These are phyloP conservation scores for Lathyrus aphaca DNA, from an alignment of 306 rosid species.

Conservation along the genomic window DNA sequence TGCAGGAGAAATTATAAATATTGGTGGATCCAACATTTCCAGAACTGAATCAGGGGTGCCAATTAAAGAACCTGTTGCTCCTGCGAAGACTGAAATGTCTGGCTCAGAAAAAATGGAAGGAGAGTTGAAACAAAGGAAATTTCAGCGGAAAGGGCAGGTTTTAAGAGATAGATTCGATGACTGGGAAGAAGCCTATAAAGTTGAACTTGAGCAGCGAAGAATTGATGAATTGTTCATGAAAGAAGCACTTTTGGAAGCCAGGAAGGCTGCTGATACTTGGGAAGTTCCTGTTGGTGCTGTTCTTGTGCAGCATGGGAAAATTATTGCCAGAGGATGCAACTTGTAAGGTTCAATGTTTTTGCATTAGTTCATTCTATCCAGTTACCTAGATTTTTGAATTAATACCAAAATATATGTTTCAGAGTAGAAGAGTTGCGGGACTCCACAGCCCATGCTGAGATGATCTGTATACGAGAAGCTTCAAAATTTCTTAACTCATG, in stretches of 20 bases:
- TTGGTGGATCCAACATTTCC: constrained; percentile 40
- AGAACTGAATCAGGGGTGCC: constrained; percentile 49
- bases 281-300: constrained; percentile 99
- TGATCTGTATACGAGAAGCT: constrained; percentile 93
- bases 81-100: constrained; percentile 49
- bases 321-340: constrained; percentile 91
- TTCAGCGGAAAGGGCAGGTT: constrained; percentile 78
- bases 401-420: constrained; percentile 41
- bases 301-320: constrained; percentile 82
- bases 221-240: constrained; percentile 88
- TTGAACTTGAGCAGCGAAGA: constrained; percentile 70
- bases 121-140: constrained; percentile 75
- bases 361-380: constrained; percentile 22
- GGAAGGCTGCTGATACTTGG: constrained; percentile 95
- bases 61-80: constrained; percentile 46
- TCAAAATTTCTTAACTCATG: constrained; percentile 78
- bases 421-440: constrained; percentile 95
- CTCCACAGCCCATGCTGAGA: constrained; percentile 98
- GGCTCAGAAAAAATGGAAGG: constrained; percentile 55
- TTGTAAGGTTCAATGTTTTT: constrained; percentile 61
- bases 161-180: constrained; percentile 77
- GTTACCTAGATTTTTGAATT: constrained; percentile 33
- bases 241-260: constrained; percentile 94
- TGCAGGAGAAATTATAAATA: constrained; percentile 43
- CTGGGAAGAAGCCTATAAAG: constrained; percentile 87